A percentile compares a stretch with the other conserved stretches of the same genome.
phyloP scores from a whole-genome alignment of 805 yeast genomes.

The Wickerhamiella spandovensis region DNA sequence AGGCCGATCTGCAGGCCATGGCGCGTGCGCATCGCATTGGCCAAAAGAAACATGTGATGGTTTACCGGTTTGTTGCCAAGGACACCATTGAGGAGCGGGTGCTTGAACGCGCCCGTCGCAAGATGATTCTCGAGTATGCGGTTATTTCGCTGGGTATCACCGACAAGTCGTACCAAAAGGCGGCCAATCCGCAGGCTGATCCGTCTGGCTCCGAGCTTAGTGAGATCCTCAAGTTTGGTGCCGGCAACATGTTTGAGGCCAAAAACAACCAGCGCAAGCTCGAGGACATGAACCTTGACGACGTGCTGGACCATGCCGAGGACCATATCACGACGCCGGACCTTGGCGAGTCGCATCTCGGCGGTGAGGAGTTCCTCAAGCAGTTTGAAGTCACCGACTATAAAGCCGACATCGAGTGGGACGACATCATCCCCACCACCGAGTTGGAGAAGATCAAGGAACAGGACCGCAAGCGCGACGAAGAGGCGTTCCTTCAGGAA shows the following conservation, averaged over 20 bases:
- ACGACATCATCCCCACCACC: slow-evolving; percentile 93
- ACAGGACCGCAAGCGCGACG: slow-evolving; percentile 75
- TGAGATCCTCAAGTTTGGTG: slow-evolving; percentile 94
- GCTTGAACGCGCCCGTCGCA: slow-evolving; percentile 88
- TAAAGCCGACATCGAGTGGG: slow-evolving; percentile 98
- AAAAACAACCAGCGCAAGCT: slow-evolving; percentile 87
- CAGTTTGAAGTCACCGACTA: slow-evolving; percentile 98
- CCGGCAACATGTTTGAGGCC: slow-evolving; percentile 96
- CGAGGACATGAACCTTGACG: slow-evolving; percentile 90
- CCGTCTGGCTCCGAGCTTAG: slow-evolving; percentile 76
- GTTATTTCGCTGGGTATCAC: slow-evolving; percentile 92
- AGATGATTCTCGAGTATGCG: slow-evolving; percentile 97
- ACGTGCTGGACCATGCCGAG: slow-evolving; percentile 91
- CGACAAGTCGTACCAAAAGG: slow-evolving; percentile 45
- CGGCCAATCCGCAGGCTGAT: slow-evolving; percentile 70
- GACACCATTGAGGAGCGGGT: slow-evolving; percentile 98
- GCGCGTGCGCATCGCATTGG: slow-evolving; percentile 99
- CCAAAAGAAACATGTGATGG: slow-evolving; percentile 97
- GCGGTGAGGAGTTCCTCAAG: slow-evolving; percentile 93
- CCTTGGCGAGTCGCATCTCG: slow-evolving; percentile 90
- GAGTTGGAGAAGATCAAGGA: slow-evolving; percentile 80
- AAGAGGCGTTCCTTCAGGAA: slow-evolving; percentile 75
- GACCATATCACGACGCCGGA: slow-evolving; percentile 96
- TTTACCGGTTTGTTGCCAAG: slow-evolving; percentile 91
- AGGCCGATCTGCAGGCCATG: slow-evolving; percentile 98